Percentiles rank a stretch among this genome's conserved stretches.
These are phyloP conservation scores for Rubroshorea leprosula DNA, from an alignment of 345 rosid species.

Conservation along the genomic window DNA sequence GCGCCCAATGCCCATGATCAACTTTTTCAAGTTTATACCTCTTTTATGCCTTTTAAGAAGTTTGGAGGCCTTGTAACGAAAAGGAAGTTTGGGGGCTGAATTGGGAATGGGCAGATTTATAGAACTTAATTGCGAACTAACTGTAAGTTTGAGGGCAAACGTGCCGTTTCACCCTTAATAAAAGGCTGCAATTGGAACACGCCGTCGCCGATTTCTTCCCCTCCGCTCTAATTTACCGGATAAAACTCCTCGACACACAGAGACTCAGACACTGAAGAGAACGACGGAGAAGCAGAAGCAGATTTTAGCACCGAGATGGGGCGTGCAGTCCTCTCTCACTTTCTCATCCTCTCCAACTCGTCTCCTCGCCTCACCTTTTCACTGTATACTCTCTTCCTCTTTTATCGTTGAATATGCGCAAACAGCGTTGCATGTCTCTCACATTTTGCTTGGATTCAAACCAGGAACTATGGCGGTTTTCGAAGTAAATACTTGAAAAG, in stretches of 20 bases:
- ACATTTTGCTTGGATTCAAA: neutral
- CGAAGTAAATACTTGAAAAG: conserved; percentile 17
- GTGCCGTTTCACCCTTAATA: neutral
- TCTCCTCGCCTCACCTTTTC: conserved; percentile 39
- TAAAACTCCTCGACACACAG: neutral
- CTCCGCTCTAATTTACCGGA: neutral
- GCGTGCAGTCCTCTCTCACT: conserved; percentile 39
- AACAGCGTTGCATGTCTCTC: neutral
- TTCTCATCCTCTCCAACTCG: conserved; percentile 34
- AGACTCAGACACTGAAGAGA: too few species aligned
- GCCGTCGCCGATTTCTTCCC: neutral
- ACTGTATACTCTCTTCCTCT: conserved; percentile 27
- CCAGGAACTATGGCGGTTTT: conserved; percentile 25
- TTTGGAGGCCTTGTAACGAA: too few species aligned
- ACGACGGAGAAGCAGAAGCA: too few species aligned
- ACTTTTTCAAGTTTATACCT: too few species aligned
- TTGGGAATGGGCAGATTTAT: too few species aligned
- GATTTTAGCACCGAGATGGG: conserved; percentile 26
- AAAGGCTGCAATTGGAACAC: neutral
- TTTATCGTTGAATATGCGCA: neutral
- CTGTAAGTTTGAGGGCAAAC: neutral
- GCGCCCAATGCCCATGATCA: too few species aligned
- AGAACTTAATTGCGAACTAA: neutral
- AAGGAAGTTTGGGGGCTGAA: too few species aligned
- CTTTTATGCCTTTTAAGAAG: too few species aligned